Percentiles rank a stretch among this genome's conserved stretches.
phyloP scores from a whole-genome alignment of 108 stramenopile species.

The Asterionellopsis glacialis region DNA sequence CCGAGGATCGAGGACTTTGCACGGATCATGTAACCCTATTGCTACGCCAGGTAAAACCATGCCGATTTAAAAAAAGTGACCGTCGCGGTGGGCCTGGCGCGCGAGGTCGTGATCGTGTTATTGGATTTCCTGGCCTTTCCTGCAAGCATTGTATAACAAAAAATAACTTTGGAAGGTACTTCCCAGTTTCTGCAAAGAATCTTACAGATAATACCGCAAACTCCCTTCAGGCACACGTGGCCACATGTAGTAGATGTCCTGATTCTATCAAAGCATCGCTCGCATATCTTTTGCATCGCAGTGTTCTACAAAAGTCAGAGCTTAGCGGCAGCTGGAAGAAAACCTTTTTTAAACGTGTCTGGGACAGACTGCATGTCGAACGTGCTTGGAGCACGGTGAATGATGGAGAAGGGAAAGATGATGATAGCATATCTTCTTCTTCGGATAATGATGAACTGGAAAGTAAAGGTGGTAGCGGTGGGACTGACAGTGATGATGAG shows the following conservation, averaged over 20 bases:
- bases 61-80: slow-evolving; percentile 71
- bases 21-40: slow-evolving; percentile 75
- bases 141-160: slow-evolving; percentile 50
- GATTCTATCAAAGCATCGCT: slow-evolving; percentile 64
- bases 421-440: slow-evolving; percentile 11
- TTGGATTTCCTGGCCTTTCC: slow-evolving; percentile 54
- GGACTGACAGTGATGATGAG: slow-evolving; percentile 21
- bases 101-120: slow-evolving; percentile 59
- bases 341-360: slow-evolving; percentile 73
- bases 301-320: slow-evolving; percentile 67
- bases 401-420: slow-evolving; percentile 24
- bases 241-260: slow-evolving; percentile 59
- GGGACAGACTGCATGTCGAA: slow-evolving; percentile 71
- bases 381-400: slow-evolving; percentile 34
- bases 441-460: slow-evolving; percentile 13
- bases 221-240: slow-evolving; percentile 55
- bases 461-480: slow-evolving; percentile 18
- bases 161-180: slow-evolving; percentile 66
- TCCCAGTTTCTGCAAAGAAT: slow-evolving; percentile 80
- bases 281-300: slow-evolving; percentile 69
- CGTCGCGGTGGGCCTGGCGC: slow-evolving; percentile 59
- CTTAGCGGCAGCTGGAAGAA: slow-evolving; percentile 74
- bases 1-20: slow-evolving; percentile 49
- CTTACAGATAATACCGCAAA: slow-evolving; percentile 76
- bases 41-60: slow-evolving; percentile 70